Evolutionary conservation across 2,329 filamentous ascomycete species (phyloP).

Genomic region (Colletotrichum neosansevieriae): DNA sequence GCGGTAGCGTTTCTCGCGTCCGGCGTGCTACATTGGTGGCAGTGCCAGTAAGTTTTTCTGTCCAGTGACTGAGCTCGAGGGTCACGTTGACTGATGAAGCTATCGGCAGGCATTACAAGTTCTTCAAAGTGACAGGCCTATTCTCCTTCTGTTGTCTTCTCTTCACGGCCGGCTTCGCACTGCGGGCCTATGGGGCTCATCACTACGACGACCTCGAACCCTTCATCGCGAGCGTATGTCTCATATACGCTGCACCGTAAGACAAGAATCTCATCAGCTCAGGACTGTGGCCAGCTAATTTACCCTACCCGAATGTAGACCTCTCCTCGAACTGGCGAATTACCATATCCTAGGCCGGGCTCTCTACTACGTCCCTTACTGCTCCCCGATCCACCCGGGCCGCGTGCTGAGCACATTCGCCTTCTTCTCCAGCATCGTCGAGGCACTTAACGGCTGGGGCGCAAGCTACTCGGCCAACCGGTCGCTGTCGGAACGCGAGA

Average conservation of each 20-base stretch:
- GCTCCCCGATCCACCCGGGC: conserved; percentile 63
- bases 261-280: conserved; percentile 23
- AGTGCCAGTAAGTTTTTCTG: conserved; percentile 57
- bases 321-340: conserved; percentile 70
- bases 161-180: conserved; percentile 67
- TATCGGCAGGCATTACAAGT: conserved; percentile 63
- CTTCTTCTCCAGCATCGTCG: conserved; percentile 59
- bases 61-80: background rate
- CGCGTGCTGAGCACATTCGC: conserved; percentile 60
- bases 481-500: conserved; percentile 51
- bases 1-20: conserved; percentile 54
- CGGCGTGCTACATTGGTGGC: conserved; percentile 55
- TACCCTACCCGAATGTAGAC: conserved; percentile 49
- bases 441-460: conserved; percentile 62
- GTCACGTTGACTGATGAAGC: background rate
- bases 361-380: conserved; percentile 70
- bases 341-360: conserved; percentile 72
- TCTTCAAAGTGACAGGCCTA: conserved; percentile 66
- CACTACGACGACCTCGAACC: conserved; percentile 48
- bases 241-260: conserved; percentile 52
- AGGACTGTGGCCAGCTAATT: background rate
- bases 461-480: conserved; percentile 62
- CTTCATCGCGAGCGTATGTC: conserved; percentile 51
- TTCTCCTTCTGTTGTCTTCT: conserved; percentile 66
- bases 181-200: conserved; percentile 51